Evolutionary conservation across 805 yeast species (phyloP).

Genomic region (Candida orba): DNA sequence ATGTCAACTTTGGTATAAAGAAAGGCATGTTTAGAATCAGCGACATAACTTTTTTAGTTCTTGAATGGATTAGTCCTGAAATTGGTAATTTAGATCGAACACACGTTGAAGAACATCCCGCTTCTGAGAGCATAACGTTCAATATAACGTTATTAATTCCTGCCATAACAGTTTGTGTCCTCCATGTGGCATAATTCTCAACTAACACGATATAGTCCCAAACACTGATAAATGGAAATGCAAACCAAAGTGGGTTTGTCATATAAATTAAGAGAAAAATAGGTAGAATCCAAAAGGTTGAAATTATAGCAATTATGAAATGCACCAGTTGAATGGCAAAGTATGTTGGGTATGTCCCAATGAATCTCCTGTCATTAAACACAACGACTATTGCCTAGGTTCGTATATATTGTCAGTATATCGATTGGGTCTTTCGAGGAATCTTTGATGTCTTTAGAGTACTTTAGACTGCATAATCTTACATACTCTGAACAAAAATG

Average conservation of each 20-base stretch:
- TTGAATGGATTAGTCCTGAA: slow-evolving; percentile 4
- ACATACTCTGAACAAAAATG: slow-evolving; percentile 4
- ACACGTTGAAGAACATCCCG: slow-evolving; percentile 5
- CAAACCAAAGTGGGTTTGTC: slow-evolving; percentile 4
- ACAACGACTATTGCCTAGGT: slow-evolving; percentile 4
- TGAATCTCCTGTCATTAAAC: slow-evolving; percentile 1
- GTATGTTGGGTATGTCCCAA: slow-evolving; percentile 2
- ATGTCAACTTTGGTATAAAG: neutral
- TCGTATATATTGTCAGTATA: neutral
- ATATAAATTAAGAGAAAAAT: slow-evolving; percentile 1
- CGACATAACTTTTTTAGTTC: slow-evolving; percentile 1
- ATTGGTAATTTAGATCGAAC: slow-evolving; percentile 4
- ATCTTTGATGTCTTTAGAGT: too few relatives aligned
- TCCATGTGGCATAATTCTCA: slow-evolving; percentile 4
- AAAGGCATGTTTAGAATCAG: slow-evolving; percentile 1
- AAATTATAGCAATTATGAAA: neutral
- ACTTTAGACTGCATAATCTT: neutral
- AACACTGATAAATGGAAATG: slow-evolving; percentile 4
- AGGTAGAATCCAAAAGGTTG: slow-evolving; percentile 4
- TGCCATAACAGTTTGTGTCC: slow-evolving; percentile 3
- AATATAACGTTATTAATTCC: neutral
- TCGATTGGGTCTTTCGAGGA: too few relatives aligned
- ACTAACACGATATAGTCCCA: slow-evolving; percentile 4
- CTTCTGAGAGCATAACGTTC: slow-evolving; percentile 5
- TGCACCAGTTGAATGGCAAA: slow-evolving; percentile 4